phyloP scores from a whole-genome alignment of 345 rosid species.

The Lumnitzera racemosa region DNA sequence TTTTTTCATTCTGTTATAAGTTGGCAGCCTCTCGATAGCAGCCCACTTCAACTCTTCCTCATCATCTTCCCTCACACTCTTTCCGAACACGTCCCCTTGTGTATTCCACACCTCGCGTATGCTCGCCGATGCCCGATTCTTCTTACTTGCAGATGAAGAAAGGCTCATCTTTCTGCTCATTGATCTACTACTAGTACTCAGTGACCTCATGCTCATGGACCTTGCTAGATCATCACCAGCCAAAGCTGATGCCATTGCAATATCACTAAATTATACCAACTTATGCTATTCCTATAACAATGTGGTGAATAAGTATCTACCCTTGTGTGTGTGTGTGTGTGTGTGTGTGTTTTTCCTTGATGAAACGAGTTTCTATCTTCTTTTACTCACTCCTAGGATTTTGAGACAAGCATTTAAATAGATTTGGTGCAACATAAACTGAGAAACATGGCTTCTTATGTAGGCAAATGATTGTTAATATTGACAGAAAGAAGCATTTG shows the following conservation, averaged over 20 bases:
- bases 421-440: too few species aligned
- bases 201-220: conserved; percentile 15
- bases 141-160: conserved; percentile 19
- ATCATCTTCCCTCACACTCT: conserved; percentile 35
- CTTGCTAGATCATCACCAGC: conserved; percentile 14
- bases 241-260: conserved; percentile 20
- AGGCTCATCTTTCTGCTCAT: conserved; percentile 26
- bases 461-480: too few species aligned
- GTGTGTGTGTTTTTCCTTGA: too few species aligned
- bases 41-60: conserved; percentile 57
- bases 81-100: conserved; percentile 28
- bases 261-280: neutral
- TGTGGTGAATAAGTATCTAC: too few species aligned
- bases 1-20: conserved; percentile 36
- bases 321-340: too few species aligned
- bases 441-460: too few species aligned
- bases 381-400: too few species aligned
- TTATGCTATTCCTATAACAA: too few species aligned
- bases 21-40: conserved; percentile 55
- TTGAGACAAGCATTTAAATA: too few species aligned
- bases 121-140: conserved; percentile 32
- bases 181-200: conserved; percentile 17
- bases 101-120: conserved; percentile 35
- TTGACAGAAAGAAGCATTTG: too few species aligned
- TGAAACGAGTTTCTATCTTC: too few species aligned